Evolutionary conservation across 495 filamentous ascomycete species (phyloP), one percentile per base, ranked within the genome.

Genomic region (Hyaloscypha bicolor): DNA sequence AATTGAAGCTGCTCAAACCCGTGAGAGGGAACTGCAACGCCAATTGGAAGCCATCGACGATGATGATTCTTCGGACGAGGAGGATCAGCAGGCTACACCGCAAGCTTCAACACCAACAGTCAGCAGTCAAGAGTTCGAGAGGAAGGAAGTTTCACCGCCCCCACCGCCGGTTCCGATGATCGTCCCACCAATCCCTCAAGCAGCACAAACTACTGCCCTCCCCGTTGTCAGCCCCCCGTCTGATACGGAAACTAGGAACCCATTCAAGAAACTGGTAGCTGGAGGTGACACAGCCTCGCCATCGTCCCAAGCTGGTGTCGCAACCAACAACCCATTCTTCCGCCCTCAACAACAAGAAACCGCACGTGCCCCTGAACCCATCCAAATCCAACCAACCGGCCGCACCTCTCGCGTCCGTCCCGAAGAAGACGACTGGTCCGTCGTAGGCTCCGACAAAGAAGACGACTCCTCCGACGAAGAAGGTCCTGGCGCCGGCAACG

Each of bases 241-340:
- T 22, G 78, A 81, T 37, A 72, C 79, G 9, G 84, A 87, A 69
- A 87, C 85, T 25, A 88, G 82, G 70, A 90, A 90, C 68, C 88
- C 91, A 4, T 90, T 91, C 75, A 91, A 88, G 79, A 88, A 87
- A 61, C 83, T 91, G 70, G 81, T 78, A 22, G 85, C 88, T 72
- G 73, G 75, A 25, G 78, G 60, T 51, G 65, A 67, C 56, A 29
- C 76, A 9, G 74, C 75, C 59, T 72, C 78, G 51, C 72, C 78
- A 45, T 76, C 80, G 11, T 73, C 81, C 42, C 71, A 77, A 39
- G 66, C 75, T 52, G 85, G 88, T 16, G 42, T 48, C 33, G 65
- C 85, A 21, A 94, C 92, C 12, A 97, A 90, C 39, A 99, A 99
- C 72, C 95, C 95, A n/a, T 99, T 99, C 87, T 93, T 95, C 78